Percentiles rank a stretch among this genome's conserved stretches.
Evolutionary conservation across 148 eudicot genomes (phyloP).

Genomic region (Pharnaceum exiguum): DNA sequence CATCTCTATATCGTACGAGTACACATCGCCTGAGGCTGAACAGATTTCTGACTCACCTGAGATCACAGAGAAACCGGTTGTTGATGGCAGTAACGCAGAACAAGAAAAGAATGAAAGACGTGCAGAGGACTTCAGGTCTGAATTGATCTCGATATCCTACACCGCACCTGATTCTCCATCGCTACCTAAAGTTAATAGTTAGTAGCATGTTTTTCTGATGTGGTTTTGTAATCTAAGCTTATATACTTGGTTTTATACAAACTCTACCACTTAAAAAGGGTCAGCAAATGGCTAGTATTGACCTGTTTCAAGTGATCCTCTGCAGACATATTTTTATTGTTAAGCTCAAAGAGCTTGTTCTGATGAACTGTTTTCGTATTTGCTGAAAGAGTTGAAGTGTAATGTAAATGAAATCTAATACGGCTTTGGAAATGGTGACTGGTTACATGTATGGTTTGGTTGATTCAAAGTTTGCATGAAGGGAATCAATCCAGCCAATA

Average conservation of each 20-base stretch:
- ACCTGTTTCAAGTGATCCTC: background rate
- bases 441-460: too few relatives aligned
- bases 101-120: background rate
- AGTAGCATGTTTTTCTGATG: constrained; percentile 7
- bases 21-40: too few relatives aligned
- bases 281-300: background rate
- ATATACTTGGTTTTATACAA: background rate
- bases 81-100: background rate
- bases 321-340: too few relatives aligned
- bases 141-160: constrained; percentile 24
- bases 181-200: constrained; percentile 15
- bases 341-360: too few relatives aligned
- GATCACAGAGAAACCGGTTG: constrained; percentile 8
- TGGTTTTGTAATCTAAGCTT: background rate
- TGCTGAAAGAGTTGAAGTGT: too few relatives aligned
- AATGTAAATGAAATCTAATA: too few relatives aligned
- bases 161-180: constrained; percentile 16
- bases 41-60: background rate
- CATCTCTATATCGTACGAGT: constrained; percentile 18
- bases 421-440: too few relatives aligned
- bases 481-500: too few relatives aligned
- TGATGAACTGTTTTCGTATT: too few relatives aligned
- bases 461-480: too few relatives aligned
- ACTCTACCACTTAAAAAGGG: background rate
- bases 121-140: constrained; percentile 18